Percentiles rank a stretch among this genome's conserved stretches.
Evolutionary conservation across 768 basidiomycete genomes (phyloP).

Genomic region (Russula abietina): DNA sequence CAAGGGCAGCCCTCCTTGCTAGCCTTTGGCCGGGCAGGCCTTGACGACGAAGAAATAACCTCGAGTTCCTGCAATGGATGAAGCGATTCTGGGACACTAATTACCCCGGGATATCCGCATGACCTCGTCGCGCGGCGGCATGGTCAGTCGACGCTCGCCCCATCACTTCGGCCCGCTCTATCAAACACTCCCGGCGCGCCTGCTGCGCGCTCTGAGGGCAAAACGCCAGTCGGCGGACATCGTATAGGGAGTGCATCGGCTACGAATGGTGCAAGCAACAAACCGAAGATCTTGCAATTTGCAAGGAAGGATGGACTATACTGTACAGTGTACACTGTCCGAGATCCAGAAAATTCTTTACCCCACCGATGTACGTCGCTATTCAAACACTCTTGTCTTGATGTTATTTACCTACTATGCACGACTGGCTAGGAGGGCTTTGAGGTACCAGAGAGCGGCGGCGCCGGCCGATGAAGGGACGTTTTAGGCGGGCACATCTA

Average conservation of each 20-base stretch:
- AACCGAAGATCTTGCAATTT: conserved; percentile 52
- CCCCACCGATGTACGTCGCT: conserved; percentile 74
- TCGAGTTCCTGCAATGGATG: conserved; percentile 97
- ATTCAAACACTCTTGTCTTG: background rate
- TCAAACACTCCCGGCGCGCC: conserved; percentile 35
- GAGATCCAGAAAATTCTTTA: no score
- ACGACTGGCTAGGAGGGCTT: conserved; percentile 68
- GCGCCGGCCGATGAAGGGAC: conserved; percentile 66
- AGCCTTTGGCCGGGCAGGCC: no score
- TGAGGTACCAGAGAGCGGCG: conserved; percentile 70
- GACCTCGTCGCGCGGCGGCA: conserved; percentile 78
- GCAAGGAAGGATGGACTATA: conserved; percentile 54
- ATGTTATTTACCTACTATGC: conserved; percentile 14
- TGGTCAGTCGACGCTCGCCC: conserved; percentile 69
- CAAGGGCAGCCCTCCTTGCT: no score
- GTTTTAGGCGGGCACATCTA: conserved; percentile 38
- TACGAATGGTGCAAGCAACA: conserved; percentile 78
- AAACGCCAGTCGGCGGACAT: no score
- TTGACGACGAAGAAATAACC: conserved; percentile 65
- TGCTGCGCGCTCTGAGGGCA: conserved; percentile 38
- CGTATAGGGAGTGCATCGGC: conserved; percentile 51
- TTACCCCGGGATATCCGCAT: conserved; percentile 80
- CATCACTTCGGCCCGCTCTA: conserved; percentile 33
- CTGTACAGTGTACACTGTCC: conserved; percentile 64
- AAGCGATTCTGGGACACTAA: conserved; percentile 94